Evolutionary conservation across 2,329 filamentous ascomycete species (phyloP).

Genomic region (Lecanicillium sp.): DNA sequence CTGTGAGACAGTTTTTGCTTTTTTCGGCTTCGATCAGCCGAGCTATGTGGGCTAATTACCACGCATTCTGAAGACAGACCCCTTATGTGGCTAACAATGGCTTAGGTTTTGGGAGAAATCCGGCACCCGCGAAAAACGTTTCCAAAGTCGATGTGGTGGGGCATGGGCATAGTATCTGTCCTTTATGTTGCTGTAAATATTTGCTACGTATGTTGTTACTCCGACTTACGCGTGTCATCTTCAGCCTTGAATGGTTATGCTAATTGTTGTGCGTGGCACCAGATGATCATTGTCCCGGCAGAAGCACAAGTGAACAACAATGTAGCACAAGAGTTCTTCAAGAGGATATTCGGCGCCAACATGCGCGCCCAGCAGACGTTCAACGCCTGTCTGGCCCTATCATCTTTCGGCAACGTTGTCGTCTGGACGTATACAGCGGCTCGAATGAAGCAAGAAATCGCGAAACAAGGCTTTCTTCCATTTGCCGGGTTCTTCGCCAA

Average conservation of each 20-base stretch:
- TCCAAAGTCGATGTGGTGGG: conserved; percentile 20
- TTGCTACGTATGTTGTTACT: conserved; percentile 27
- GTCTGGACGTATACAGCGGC: conserved; percentile 48
- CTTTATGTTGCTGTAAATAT: conserved; percentile 30
- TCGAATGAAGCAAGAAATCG: conserved; percentile 51
- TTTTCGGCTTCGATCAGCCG: conserved; percentile 29
- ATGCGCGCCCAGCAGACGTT: conserved; percentile 26
- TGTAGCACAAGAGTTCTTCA: conserved; percentile 26
- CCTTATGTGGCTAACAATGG: background rate
- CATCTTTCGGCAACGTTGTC: conserved; percentile 47
- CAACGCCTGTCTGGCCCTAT: conserved; percentile 42
- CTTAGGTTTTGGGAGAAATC: conserved; percentile 22
- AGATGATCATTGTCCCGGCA: conserved; percentile 31
- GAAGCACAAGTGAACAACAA: conserved; percentile 12
- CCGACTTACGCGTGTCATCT: too few relatives aligned
- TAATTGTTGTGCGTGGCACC: too few relatives aligned
- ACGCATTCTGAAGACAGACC: background rate
- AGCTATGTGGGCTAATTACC: conserved; percentile 18
- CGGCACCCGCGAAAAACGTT: conserved; percentile 22
- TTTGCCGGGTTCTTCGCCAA: conserved; percentile 39
- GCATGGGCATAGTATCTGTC: conserved; percentile 20
- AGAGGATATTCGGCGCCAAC: conserved; percentile 7
- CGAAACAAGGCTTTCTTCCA: conserved; percentile 48
- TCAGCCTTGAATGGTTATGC: too few relatives aligned
- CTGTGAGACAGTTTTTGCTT: conserved; percentile 22